These are phyloP conservation scores for Paramecium sexaurelia DNA, from an alignment of 73 alveolate species.

Conservation along the genomic window DNA sequence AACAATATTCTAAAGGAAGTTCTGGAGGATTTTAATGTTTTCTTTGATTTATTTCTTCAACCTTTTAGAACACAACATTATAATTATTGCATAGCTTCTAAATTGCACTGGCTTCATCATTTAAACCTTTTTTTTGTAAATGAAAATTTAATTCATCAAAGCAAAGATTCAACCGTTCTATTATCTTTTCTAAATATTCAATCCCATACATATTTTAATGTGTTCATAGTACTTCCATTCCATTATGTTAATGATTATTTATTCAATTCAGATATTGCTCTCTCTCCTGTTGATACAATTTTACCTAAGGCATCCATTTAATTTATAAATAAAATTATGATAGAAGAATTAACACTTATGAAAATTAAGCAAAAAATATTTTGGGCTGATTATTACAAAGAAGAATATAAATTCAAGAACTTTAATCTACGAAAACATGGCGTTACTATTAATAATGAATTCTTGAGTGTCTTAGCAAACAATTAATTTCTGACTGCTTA, in stretches of 20 bases:
- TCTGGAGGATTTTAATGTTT: not conserved
- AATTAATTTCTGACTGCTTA: not conserved
- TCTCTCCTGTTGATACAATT: constrained; percentile 21
- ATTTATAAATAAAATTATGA: not conserved
- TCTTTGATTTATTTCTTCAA: constrained; percentile 22
- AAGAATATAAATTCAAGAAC: not conserved
- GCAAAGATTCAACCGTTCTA: constrained; percentile 10
- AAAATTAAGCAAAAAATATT: not conserved
- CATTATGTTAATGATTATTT: not conserved
- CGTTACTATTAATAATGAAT: not conserved
- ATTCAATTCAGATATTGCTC: constrained; percentile 24
- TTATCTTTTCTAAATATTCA: not conserved
- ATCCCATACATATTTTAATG: constrained; percentile 15
- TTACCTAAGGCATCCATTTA: constrained; percentile 22
- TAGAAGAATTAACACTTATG: not conserved
- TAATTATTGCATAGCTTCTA: not conserved
- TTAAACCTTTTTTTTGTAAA: not conserved
- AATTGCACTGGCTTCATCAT: not conserved
- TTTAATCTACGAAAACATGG: not conserved
- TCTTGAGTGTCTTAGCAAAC: not conserved
- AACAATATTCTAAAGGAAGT: constrained; percentile 25
- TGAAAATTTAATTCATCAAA: constrained; percentile 38
- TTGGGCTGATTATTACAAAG: constrained; percentile 1
- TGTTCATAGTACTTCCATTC: not conserved
- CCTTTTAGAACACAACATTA: not conserved